These are phyloP conservation scores for Lolium rigidum DNA, from an alignment of 176 grass and related monocot genomes.

Conservation along the genomic window DNA sequence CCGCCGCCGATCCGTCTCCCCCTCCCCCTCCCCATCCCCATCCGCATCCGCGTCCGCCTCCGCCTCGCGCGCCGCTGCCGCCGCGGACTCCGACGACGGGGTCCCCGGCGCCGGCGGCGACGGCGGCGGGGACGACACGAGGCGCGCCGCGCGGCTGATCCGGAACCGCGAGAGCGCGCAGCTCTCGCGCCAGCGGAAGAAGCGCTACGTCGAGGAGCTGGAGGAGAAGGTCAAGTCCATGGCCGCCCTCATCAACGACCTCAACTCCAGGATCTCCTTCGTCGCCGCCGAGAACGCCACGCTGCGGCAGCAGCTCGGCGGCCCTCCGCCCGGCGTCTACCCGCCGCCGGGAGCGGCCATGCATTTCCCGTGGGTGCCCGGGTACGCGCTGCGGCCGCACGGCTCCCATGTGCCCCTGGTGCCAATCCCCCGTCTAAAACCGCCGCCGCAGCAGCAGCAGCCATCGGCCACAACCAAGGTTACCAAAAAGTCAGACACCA, in stretches of 20 bases:
- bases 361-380: slow-evolving; percentile 90
- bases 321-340: slow-evolving; percentile 56
- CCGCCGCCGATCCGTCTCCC: slow-evolving; percentile 55
- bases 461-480: slow-evolving; percentile 47
- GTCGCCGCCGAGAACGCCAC: slow-evolving; percentile 72
- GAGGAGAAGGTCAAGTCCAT: slow-evolving; percentile 93
- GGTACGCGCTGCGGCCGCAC: slow-evolving; percentile 75
- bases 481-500: slow-evolving; percentile 67
- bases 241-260: slow-evolving; percentile 83
- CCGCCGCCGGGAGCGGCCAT: slow-evolving; percentile 57
- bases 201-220: slow-evolving; percentile 84
- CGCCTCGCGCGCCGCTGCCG: slow-evolving; percentile 34
- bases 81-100: slow-evolving; percentile 46
- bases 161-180: slow-evolving; percentile 96
- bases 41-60: slow-evolving; percentile 33
- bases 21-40: neutral
- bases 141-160: slow-evolving; percentile 73
- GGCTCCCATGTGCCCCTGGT: slow-evolving; percentile 80
- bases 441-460: slow-evolving; percentile 40
- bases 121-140: slow-evolving; percentile 55
- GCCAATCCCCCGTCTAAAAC: slow-evolving; percentile 86
- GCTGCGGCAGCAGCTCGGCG: slow-evolving; percentile 73
- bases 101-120: slow-evolving; percentile 23
- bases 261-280: slow-evolving; percentile 89
- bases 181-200: slow-evolving; percentile 95